phyloP scores from a whole-genome alignment of 192 early-diverging fungal species.

The Dispira parvispora region DNA sequence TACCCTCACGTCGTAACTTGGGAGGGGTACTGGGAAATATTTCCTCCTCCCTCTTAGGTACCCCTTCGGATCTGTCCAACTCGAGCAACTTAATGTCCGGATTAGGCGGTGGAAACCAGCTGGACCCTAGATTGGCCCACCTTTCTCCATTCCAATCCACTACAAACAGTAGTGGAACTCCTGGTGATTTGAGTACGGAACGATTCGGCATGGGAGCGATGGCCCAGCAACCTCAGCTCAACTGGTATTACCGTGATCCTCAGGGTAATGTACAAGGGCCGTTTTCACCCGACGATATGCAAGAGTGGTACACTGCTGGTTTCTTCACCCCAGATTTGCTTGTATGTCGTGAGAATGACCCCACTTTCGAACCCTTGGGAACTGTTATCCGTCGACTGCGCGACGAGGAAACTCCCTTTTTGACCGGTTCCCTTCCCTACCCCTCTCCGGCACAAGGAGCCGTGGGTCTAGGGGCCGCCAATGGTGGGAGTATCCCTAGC shows the following conservation, averaged over 20 bases:
- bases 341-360: conserved; percentile 63
- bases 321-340: conserved; percentile 71
- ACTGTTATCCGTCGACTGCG: conserved; percentile 45
- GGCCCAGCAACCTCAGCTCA: conserved; percentile 11
- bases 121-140: too few species aligned
- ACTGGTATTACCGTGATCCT: conserved; percentile 80
- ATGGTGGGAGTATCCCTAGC: too few species aligned
- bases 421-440: conserved; percentile 17
- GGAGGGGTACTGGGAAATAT: neutral
- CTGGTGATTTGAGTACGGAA: too few species aligned
- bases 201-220: neutral
- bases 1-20: neutral
- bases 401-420: conserved; percentile 53
- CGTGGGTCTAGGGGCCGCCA: too few species aligned
- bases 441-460: too few species aligned
- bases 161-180: too few species aligned
- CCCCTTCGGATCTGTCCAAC: neutral
- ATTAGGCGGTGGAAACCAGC: neutral
- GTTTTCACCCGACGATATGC: conserved; percentile 78
- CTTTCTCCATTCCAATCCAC: too few species aligned
- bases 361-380: conserved; percentile 62
- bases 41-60: neutral
- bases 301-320: conserved; percentile 80
- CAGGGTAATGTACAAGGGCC: conserved; percentile 77
- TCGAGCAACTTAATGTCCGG: conserved; percentile 5